Base-by-base conservation (phyloP, 2,329 filamentous ascomycete species). In the Leptographium radiaticola region DNA sequence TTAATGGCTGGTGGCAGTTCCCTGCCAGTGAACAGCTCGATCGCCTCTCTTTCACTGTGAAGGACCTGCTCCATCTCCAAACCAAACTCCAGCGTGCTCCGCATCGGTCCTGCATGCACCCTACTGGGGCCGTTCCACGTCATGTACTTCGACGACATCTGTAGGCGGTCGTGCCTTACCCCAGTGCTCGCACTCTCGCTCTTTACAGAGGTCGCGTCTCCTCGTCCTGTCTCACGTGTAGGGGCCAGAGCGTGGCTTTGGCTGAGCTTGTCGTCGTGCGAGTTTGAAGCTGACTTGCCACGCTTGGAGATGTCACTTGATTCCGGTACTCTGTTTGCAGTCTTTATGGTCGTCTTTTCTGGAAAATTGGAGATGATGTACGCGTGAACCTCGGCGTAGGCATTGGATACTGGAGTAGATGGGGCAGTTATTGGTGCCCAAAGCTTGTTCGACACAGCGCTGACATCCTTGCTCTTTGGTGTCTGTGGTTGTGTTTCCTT, bases 51-150 rank as follows among this genome's bases (percentile, higher is more conserved):
- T 20, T 57, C 58, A 16, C 53, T 44, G 8, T 34, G 49, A 11
- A 63, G 52, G 30, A 61, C 56, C 16, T 43, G 51, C 16, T 62
- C 60, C 11, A 62, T 49, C 18, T 59, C 57, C 2, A 53, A 25
- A 1, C 58, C 54, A 49, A 59, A 60, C 11, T 62, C 60, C 5
- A 56, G 48, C 1, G 59, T 60, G 42, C 58, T 62, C 18, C 54
- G 55, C 57, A 60, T 51, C 38, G 59, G 39, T 2, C 55, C 53
- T 0, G 51, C 54, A 39, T 57, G 53, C 12, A 52, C 54, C 40
- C 54, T 58, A 6, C 53, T 34, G 15, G 55, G 51, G 2, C 62
- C 61, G 30, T 51, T 59, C 62, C 61, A 63, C 1, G 60, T 60
- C 50, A 44, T 56, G 44, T 55, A 62, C 43, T 61, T 63, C 34